Percentiles rank a stretch among this genome's conserved stretches.
These are phyloP conservation scores for Plasmodium adleri DNA, from an alignment of 169 alveolate species.

Conservation along the genomic window DNA sequence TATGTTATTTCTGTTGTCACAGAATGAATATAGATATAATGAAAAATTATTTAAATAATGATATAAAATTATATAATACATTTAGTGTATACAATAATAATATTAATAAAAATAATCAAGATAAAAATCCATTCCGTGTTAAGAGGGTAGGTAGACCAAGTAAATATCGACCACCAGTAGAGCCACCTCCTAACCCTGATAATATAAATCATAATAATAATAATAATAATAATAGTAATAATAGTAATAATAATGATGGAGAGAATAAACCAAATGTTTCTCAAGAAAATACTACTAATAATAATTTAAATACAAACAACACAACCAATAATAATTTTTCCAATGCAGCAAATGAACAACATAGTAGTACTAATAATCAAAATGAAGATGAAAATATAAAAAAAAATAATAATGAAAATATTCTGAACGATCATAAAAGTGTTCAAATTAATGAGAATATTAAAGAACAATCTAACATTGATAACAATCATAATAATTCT, in stretches of 20 bases:
- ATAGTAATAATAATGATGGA: not conserved
- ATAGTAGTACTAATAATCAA: too few relatives aligned
- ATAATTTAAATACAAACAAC: too few relatives aligned
- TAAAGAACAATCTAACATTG: too few relatives aligned
- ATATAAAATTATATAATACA: not conserved
- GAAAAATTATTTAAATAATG: slow-evolving; percentile 47
- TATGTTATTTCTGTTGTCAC: slow-evolving; percentile 71
- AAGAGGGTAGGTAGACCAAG: slow-evolving; percentile 18
- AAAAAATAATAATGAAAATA: too few relatives aligned
- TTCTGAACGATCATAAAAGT: too few relatives aligned
- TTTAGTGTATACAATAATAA: not conserved
- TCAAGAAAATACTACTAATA: too few relatives aligned
- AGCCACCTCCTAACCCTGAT: too few relatives aligned
- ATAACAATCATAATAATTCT: too few relatives aligned
- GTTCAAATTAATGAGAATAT: too few relatives aligned
- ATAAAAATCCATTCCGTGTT: slow-evolving; percentile 6
- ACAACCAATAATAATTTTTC: too few relatives aligned
- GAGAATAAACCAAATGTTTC: not conserved
- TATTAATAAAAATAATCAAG: not conserved
- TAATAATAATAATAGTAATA: not conserved
- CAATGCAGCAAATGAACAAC: too few relatives aligned
- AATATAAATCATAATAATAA: not conserved
- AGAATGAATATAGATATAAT: slow-evolving; percentile 66
- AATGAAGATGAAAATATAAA: too few relatives aligned
- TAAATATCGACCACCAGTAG: not conserved